Percentiles rank a stretch among this genome's conserved stretches.
Conservation (phyloP, 352 stramenopile species). For the Pythium phragmitis region DNA sequence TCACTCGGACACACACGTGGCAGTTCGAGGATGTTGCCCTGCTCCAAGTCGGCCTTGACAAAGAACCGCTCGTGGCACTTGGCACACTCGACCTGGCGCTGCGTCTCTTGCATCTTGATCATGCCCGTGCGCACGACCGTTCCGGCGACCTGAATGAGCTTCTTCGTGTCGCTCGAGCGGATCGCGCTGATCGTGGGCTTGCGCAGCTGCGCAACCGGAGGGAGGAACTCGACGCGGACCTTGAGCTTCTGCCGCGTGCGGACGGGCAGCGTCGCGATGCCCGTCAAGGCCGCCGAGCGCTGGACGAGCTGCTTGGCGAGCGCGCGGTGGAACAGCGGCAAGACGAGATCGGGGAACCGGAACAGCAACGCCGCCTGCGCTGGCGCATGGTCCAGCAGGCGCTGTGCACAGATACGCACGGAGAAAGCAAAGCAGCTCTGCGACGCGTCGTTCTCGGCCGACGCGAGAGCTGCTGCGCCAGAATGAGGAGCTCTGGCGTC, state of each 20-base stretch:
- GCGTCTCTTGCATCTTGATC: slow-evolving; percentile 93
- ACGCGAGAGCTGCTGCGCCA: too few relatives aligned
- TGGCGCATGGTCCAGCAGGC: slow-evolving; percentile 78
- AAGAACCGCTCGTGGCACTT: slow-evolving; percentile 79
- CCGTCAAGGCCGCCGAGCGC: slow-evolving; percentile 3
- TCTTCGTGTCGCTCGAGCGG: slow-evolving; percentile 88
- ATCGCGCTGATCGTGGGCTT: slow-evolving; percentile 90
- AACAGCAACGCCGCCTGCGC: slow-evolving; percentile 85
- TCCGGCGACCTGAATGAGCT: slow-evolving; percentile 81
- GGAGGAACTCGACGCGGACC: slow-evolving; percentile 91
- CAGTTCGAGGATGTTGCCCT: slow-evolving; percentile 87
- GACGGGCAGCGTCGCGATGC: slow-evolving; percentile 34
- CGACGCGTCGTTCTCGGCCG: slow-evolving; percentile 13
- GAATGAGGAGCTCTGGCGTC: too few relatives aligned
- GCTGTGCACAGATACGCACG: slow-evolving; percentile 64
- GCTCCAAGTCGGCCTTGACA: slow-evolving; percentile 88
- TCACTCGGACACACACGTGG: slow-evolving; percentile 35
- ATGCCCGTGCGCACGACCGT: slow-evolving; percentile 91
- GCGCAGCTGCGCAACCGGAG: slow-evolving; percentile 77
- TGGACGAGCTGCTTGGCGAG: slow-evolving; percentile 51
- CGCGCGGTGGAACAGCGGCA: slow-evolving; percentile 87
- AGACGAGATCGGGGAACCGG: slow-evolving; percentile 81
- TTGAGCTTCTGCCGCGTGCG: slow-evolving; percentile 53
- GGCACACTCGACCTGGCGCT: slow-evolving; percentile 84
- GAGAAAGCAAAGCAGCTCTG: slow-evolving; percentile 48